Base-by-base conservation (phyloP, 2,329 filamentous ascomycete species). In the Lasiodiplodia theobromae region DNA sequence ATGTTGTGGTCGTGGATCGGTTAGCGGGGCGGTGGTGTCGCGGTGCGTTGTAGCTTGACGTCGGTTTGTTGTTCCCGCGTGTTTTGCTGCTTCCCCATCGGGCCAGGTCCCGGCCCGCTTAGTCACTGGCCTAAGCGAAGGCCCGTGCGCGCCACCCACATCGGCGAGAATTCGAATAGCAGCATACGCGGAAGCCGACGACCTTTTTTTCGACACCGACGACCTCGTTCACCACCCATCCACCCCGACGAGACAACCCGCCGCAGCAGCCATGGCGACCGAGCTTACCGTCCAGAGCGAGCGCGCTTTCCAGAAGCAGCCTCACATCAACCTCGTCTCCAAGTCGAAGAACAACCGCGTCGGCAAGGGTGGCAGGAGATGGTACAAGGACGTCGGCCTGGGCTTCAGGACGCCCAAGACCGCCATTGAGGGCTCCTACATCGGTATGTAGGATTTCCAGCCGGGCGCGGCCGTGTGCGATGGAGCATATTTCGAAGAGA, bases 301-400 rank as follows among this genome's bases (percentile, higher is more conserved):
- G 92, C 95, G 96, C 88, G 96, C 96, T 89, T 99, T 92, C 93
- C 96, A 98, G 87, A 99, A 99, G 77, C 95, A 99, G 90, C 96
- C 96, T 85, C 96, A 99, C 87, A 97, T 99, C 89, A 99, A 98
- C 93, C 90, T 92, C 82, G 97, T 98, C 91, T 88, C 91, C 83
- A 99, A 99, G 92, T 87, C 88, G 84, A 93, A 92, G 83, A 87
- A 87, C 85, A 91, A 85, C 80, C 85, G 91, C 84, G 91, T 91
- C 79, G 94, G 94, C 84, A 96, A 97, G 91, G 92, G 89, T 84
- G 93, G 93, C 80, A 92, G 93, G 86, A 91, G 94, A 94, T 95
- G 91, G 94, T 97, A 97, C 87, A 99, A 99, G 92, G 96, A 99
- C 83, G 94, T 99, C 80, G 96, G 96, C 87, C 90, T 99, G 85